phyloP scores from a whole-genome alignment of 2,329 filamentous ascomycete genomes.

The Diplocarpon mali region DNA sequence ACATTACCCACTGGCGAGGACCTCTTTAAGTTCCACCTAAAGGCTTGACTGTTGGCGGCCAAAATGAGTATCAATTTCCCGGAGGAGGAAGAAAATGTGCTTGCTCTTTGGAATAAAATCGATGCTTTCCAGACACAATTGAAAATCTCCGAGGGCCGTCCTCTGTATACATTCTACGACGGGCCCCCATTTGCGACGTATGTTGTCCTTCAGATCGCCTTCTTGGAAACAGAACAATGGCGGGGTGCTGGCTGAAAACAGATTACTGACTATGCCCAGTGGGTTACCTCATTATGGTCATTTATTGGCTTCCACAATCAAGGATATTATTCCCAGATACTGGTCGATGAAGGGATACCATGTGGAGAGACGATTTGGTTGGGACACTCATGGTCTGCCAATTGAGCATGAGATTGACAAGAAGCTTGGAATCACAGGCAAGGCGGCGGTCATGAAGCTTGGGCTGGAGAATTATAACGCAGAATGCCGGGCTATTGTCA shows the following conservation, averaged over 20 bases:
- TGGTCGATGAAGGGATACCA: constrained; percentile 96
- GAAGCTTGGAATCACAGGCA: constrained; percentile 79
- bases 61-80: constrained; percentile 65
- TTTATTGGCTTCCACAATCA: constrained; percentile 82
- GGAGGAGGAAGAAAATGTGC: constrained; percentile 75
- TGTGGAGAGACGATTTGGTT: constrained; percentile 86
- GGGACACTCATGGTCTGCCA: constrained; percentile 90
- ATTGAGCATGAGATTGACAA: constrained; percentile 98
- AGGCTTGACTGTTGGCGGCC: constrained; percentile 4
- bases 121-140: constrained; percentile 72
- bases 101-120: constrained; percentile 83
- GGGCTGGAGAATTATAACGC: constrained; percentile 85
- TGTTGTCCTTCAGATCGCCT: neutral
- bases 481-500: constrained; percentile 85
- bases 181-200: constrained; percentile 66
- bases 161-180: constrained; percentile 92
- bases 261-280: constrained; percentile 11
- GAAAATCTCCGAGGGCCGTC: constrained; percentile 70
- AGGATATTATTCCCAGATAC: constrained; percentile 92
- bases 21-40: no score
- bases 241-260: neutral
- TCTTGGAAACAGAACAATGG: neutral
- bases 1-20: no score
- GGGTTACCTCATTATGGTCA: constrained; percentile 56
- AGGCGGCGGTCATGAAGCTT: constrained; percentile 75